Evolutionary conservation across 1,139 yeast species (phyloP).

Genomic region (Meyerozyma carpophila): DNA sequence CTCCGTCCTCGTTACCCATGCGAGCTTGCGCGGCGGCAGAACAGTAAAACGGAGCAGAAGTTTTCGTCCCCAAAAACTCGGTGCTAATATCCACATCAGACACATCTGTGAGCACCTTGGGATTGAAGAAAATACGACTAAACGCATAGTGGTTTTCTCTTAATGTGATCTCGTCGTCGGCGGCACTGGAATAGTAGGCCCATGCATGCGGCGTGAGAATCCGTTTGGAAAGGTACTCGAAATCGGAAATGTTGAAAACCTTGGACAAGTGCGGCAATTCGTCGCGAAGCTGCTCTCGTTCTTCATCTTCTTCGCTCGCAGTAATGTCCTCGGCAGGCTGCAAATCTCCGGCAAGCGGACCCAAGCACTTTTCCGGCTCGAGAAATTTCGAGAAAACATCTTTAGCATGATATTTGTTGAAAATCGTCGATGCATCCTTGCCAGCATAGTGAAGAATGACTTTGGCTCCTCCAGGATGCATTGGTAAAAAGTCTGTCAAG

Average conservation of each 20-base stretch:
- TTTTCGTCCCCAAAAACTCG: not conserved
- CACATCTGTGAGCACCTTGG: constrained; percentile 38
- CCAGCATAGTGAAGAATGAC: constrained; percentile 23
- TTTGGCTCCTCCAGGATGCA: constrained; percentile 21
- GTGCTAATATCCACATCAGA: constrained; percentile 4
- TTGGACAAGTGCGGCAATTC: constrained; percentile 20
- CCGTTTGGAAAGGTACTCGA: constrained; percentile 25
- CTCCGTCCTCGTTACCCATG: constrained; percentile 77
- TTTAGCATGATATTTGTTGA: constrained; percentile 10
- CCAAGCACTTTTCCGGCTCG: constrained; percentile 9
- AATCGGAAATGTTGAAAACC: constrained; percentile 25
- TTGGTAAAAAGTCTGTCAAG: constrained; percentile 21
- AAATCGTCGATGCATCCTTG: constrained; percentile 19
- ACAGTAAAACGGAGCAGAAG: constrained; percentile 63
- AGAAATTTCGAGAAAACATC: constrained; percentile 10
- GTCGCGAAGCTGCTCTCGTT: not conserved
- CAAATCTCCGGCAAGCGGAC: constrained; percentile 14
- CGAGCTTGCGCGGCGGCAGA: constrained; percentile 80
- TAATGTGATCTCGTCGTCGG: constrained; percentile 27
- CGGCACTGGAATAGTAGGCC: constrained; percentile 27
- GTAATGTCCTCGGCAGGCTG: constrained; percentile 13
- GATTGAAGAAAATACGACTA: constrained; percentile 33
- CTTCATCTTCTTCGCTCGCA: constrained; percentile 6
- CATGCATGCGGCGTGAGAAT: constrained; percentile 23
- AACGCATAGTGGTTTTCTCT: constrained; percentile 29